These are phyloP conservation scores for Schwanniomyces yamadae DNA, from an alignment of 805 yeast species.

Conservation along the genomic window DNA sequence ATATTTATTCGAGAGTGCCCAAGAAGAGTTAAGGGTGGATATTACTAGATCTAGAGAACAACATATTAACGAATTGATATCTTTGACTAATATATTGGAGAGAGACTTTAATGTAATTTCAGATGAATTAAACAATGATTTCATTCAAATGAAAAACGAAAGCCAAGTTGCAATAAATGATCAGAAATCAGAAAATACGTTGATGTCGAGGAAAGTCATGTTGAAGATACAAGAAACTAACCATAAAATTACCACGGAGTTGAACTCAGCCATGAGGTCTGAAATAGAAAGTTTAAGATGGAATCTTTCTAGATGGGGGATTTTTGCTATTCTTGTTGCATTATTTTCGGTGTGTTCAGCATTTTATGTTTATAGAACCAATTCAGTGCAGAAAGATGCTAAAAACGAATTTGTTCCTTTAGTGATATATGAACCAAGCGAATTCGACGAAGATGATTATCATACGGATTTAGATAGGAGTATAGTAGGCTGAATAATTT, in stretches of 20 bases:
- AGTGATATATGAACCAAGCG: slow-evolving; percentile 45
- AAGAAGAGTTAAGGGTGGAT: slow-evolving; percentile 80
- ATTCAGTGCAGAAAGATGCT: slow-evolving; percentile 18
- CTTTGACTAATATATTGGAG: slow-evolving; percentile 65
- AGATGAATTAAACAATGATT: slow-evolving; percentile 70
- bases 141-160: slow-evolving; percentile 63
- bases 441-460: slow-evolving; percentile 53
- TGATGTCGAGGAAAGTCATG: slow-evolving; percentile 65
- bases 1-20: slow-evolving; percentile 89
- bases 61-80: slow-evolving; percentile 64
- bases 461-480: slow-evolving; percentile 52
- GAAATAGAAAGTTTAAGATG: slow-evolving; percentile 88
- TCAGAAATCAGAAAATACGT: slow-evolving; percentile 80
- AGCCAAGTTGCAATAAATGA: slow-evolving; percentile 82
- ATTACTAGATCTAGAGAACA: slow-evolving; percentile 68
- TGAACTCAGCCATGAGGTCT: slow-evolving; percentile 77
- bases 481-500: slow-evolving; percentile 8
- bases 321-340: slow-evolving; percentile 67
- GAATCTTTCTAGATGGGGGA: slow-evolving; percentile 89
- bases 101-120: slow-evolving; percentile 69
- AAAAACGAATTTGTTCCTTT: slow-evolving; percentile 43
- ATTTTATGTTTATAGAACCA: slow-evolving; percentile 47
- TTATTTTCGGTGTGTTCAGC: slow-evolving; percentile 54
- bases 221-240: slow-evolving; percentile 76
- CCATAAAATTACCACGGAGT: slow-evolving; percentile 78